Evolutionary conservation across 208 protist species (phyloP), one percentile per base, ranked within the genome.

Genomic region (Acanthamoeba rhysodes): DNA sequence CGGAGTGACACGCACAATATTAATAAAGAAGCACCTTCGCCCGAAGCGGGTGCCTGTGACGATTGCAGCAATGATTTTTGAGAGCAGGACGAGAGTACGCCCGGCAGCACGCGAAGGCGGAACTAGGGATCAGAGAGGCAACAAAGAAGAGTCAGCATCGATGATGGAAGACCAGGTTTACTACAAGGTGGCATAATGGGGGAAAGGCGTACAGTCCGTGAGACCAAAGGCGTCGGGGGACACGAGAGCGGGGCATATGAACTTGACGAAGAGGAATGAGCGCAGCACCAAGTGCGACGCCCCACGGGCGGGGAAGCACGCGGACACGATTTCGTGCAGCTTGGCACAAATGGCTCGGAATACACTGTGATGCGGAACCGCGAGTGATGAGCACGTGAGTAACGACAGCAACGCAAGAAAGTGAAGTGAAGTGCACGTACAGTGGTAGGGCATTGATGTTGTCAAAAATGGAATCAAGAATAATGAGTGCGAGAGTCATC

Each of bases 261-360:
- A 87, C 37, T 95, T 95, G 37, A 70, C 62, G 34, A 95, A 95
- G 50, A 95, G 76, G 62, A 95, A 95, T 16, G 91, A 95, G 22
- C 74, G 91, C 32, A 95, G 32, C 20, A 95, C 91, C 9, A 87
- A 22, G 29, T 87, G 91, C 64, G 68, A 93, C 27, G 88, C 45
- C 16, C 62, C 57, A 9, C 74, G 32, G 12, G 91, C 32, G 29
- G 91, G 91, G n/a, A 80, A 95, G 50, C 91, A 95, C 20, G 66
- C n/a, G 3, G 74, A 87, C 27, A 95, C 91, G 27, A 95, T 85
- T 27, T 95, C 91, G 18, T 95, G 91, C 91, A 95, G 53, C 70
- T 85, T 95, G 5, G 66, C 50, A 48, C 91, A 95, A 18, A 85
- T 66, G 70, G 72, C 24, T 8, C 91, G 91, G 74, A 95, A 95